phyloP scores from a whole-genome alignment of 345 rosid species.

The Physaria fendleri region DNA sequence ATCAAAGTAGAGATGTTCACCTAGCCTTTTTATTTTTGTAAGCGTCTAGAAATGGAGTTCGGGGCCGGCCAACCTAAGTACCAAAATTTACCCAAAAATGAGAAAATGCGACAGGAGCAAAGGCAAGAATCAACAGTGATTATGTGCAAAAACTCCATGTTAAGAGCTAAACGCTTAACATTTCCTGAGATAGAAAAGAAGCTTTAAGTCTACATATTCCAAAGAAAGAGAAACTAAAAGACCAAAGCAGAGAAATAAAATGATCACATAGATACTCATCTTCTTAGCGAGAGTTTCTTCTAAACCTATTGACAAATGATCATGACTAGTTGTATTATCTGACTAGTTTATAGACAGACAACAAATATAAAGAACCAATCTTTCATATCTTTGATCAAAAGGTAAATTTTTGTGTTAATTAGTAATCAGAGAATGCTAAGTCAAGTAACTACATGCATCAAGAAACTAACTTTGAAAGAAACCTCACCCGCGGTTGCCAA shows the following conservation, averaged over 20 bases:
- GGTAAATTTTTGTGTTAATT: background rate
- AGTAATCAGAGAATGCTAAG: background rate
- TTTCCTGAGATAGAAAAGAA: background rate
- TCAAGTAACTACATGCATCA: slow-evolving; percentile 3
- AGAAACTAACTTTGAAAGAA: background rate
- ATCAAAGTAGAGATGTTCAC: slow-evolving; percentile 29
- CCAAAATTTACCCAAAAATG: slow-evolving; percentile 12
- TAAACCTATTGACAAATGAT: background rate
- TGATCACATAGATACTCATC: background rate
- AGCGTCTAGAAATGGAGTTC: slow-evolving; percentile 46
- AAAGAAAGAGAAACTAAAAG: background rate
- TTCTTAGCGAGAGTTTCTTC: background rate
- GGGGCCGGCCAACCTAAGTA: slow-evolving; percentile 46
- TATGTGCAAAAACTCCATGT: background rate
- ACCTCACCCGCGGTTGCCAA: slow-evolving; percentile 35
- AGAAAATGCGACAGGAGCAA: background rate
- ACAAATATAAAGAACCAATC: background rate
- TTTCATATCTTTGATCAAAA: background rate
- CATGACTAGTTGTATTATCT: background rate
- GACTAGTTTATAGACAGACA: background rate
- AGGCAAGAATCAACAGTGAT: slow-evolving; percentile 1
- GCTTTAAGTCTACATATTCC: background rate
- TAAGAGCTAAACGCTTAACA: slow-evolving; percentile 1
- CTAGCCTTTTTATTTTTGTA: slow-evolving; percentile 51
- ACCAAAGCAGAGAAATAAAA: background rate